phyloP scores from a whole-genome alignment of 2,329 filamentous ascomycete genomes.

The Ceratocystis destructans region DNA sequence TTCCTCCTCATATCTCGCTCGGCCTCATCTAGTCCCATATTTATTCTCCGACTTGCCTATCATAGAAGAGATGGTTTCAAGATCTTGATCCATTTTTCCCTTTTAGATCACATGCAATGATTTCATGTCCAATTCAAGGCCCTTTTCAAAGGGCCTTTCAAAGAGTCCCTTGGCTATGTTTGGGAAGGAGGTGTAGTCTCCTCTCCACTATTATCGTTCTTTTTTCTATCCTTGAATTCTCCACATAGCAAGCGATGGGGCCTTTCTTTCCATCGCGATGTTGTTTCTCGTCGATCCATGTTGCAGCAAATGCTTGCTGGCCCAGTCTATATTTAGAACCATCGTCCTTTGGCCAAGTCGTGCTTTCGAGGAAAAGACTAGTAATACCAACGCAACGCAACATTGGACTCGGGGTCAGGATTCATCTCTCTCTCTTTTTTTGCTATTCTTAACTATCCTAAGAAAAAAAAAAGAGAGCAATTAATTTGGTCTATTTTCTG shows the following conservation, averaged over 20 bases:
- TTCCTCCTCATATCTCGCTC: conserved; percentile 14
- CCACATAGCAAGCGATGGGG: too few species aligned
- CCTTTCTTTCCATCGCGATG: background rate
- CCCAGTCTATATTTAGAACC: background rate
- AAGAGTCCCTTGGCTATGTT: background rate
- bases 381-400: background rate
- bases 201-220: background rate
- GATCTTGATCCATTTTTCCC: conserved; percentile 1
- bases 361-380: background rate
- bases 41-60: background rate
- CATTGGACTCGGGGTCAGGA: background rate
- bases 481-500: background rate
- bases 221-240: background rate
- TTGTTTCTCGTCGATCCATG: background rate
- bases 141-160: background rate
- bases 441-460: background rate
- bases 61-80: background rate
- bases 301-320: background rate
- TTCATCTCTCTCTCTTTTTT: background rate
- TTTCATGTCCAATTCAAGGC: background rate
- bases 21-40: background rate
- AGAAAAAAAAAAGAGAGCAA: background rate
- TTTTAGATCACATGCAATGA: background rate
- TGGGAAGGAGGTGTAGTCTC: background rate
- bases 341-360: background rate